Percentiles rank a stretch among this genome's conserved stretches.
These are phyloP conservation scores for Dimocarpus longan DNA, from an alignment of 345 rosid genomes.

Conservation along the genomic window DNA sequence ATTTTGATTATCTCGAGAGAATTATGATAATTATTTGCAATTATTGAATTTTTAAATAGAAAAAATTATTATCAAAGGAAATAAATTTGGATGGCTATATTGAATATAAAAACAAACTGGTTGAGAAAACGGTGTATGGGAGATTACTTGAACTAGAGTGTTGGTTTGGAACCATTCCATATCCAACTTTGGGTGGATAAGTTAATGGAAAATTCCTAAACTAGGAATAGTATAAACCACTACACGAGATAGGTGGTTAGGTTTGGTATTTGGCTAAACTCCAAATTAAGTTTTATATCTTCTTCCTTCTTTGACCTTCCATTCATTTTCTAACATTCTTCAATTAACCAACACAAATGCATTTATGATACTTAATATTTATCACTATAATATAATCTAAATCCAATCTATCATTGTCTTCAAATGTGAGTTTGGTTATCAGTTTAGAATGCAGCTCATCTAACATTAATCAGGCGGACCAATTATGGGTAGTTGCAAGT, in stretches of 20 bases:
- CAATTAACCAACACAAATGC: too few relatives aligned
- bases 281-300: slow-evolving; percentile 1
- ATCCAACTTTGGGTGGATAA: neutral
- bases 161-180: slow-evolving; percentile 13
- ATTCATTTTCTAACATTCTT: neutral
- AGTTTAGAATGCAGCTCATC: slow-evolving; percentile 18
- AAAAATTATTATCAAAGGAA: neutral
- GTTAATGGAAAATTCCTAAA: neutral
- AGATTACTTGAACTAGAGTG: neutral
- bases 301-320: slow-evolving; percentile 4
- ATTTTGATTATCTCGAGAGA: neutral
- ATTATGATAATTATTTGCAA: too few relatives aligned
- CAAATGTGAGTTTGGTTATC: slow-evolving; percentile 18
- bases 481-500: neutral
- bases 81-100: neutral
- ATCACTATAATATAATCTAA: neutral
- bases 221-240: neutral
- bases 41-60: too few relatives aligned
- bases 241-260: neutral
- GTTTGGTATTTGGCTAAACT: slow-evolving; percentile 18
- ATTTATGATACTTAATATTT: too few relatives aligned
- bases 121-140: neutral
- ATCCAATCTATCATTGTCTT: slow-evolving; percentile 16
- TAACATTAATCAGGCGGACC: neutral
- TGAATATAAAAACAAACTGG: neutral